phyloP scores from a whole-genome alignment of 2,329 filamentous ascomycete genomes.

The Amauroascus verrucosus region DNA sequence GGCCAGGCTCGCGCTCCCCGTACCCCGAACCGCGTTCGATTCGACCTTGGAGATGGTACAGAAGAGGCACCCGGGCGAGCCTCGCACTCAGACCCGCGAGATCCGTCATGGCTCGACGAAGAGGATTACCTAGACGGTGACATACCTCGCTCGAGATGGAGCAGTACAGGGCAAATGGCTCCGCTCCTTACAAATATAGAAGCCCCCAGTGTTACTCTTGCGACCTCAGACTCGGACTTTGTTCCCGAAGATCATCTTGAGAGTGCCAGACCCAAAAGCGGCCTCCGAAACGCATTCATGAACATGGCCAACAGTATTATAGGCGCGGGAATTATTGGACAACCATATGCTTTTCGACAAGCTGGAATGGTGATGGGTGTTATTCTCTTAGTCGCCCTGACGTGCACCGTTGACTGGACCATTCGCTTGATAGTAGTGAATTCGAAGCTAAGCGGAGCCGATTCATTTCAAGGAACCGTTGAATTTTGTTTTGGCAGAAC shows the following conservation, averaged over 20 bases:
- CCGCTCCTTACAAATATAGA: conserved; percentile 75
- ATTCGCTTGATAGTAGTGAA: conserved; percentile 96
- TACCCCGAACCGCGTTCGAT: conserved; percentile 64
- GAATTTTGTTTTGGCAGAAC: conserved; percentile 86
- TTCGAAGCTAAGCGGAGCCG: conserved; percentile 86
- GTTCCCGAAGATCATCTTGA: conserved; percentile 50
- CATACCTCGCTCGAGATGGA: conserved; percentile 27
- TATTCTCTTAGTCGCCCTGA: conserved; percentile 65
- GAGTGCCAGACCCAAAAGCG: conserved; percentile 66
- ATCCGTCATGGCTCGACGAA: conserved; percentile 43
- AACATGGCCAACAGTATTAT: conserved; percentile 99
- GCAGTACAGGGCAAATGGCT: conserved; percentile 42
- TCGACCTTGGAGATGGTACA: conserved; percentile 44
- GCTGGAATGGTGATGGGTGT: conserved; percentile 76
- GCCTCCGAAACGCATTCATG: conserved; percentile 84
- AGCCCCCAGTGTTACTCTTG: conserved; percentile 67
- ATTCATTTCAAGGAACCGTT: conserved; percentile 91
- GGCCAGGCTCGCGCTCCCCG: conserved; percentile 50
- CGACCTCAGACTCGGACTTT: conserved; percentile 46
- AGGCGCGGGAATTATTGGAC: conserved; percentile 61
- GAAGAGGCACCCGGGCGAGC: conserved; percentile 20
- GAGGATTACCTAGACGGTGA: conserved; percentile 50
- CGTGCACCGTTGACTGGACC: conserved; percentile 88
- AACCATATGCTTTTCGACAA: conserved; percentile 92
- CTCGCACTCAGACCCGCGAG: conserved; percentile 16